Evolutionary conservation across 768 basidiomycete species (phyloP), one percentile per base, ranked within the genome.

Genomic region (Hericium alpestre): DNA sequence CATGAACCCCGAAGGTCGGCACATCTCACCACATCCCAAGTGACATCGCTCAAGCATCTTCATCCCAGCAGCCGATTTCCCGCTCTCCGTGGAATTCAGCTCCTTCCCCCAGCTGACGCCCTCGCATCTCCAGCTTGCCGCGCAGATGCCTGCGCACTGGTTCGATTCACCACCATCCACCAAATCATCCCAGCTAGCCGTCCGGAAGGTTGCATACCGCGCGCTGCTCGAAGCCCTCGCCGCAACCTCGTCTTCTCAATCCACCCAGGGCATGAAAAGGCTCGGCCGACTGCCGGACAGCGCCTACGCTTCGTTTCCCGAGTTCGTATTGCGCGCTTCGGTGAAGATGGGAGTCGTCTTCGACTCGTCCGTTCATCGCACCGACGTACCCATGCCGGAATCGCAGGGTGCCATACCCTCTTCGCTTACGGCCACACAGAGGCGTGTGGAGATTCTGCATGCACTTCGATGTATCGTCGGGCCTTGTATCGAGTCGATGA

Each of bases 181-280:
- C 25, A 66, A 67, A 2, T 65, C 69, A 2, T 74, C 80, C 32
- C 65, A 70, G n/a, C 71, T 85, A 1, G 77, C 85, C 3, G 68
- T 84, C 48, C 76, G 81, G 18, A 90, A 90, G 65, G 79, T 88
- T 49, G 79, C 81, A 11, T 90, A 84, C 78, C 76, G 88, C 11
- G 87, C 86, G 0, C 71, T 88, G 32, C 69, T 89, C 1, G 78
- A 74, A 18, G 67, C 53, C 25, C 65, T 60, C 38, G 65, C 67
- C 20, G n/a, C n/a, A 60, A 61, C 38, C 50, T 47, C 51, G 39
- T 49, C 50, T 25, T n/a, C 18, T 27, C 22, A 40, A 4, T 43
- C n/a, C 40, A 32, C 38, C 59, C n/a, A 16, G 8, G 2, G 27
- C 38, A 38, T 1, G 40, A 12, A 54, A 10, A 27, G 55, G n/a